Evolutionary conservation across 2,329 filamentous ascomycete genomes (phyloP), one percentile per base, ranked within the genome.

Genomic region (Aspergillus fijiensis): DNA sequence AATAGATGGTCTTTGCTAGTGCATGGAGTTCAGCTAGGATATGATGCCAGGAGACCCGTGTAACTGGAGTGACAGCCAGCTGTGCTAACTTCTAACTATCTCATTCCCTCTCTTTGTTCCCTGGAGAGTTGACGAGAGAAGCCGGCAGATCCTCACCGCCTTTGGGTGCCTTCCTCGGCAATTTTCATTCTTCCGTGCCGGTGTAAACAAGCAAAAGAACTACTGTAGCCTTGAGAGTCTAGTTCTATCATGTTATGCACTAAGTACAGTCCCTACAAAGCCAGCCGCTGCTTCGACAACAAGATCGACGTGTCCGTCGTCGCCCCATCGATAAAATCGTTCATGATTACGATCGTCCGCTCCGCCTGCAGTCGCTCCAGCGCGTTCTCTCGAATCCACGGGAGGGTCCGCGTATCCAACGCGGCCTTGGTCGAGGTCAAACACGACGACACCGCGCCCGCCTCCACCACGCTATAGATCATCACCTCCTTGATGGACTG

Each of bases 401-500:
- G 53, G 14, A 55, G 45, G 21, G 53, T 55, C n/a, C 27, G 53
- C 42, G 48, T 55, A 27, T 55, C 53, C n/a, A 55, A 47, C 42
- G 25, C 25, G 10, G 42, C 53, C 29, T 55, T 55, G 42, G 53
- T 55, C 14, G 53, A 48, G 3, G 53, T 55, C 4, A 55, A 47
- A 31, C 53, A 55, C 5, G 53, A 55, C 42, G 42, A 48, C 12
- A 31, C 53, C 25, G 25, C 53, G n/a, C 31, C 42, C 4, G 53
- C 53, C 12, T 45, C 25, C 10, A 55, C 11, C 14, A 55, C 53
- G 29, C 53, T 55, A 31, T 55, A 55, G 3, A 55, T 6, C 42
- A 55, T 29, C 45, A 55, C 53, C 27, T 55, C 53, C 27, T 55
- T 55, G 53, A 55, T 55, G 2, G 53, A 55, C 27, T 55, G 53